Evolutionary conservation across 23 red algal species (phyloP).

Genomic region (Gracilaria domingensis): DNA sequence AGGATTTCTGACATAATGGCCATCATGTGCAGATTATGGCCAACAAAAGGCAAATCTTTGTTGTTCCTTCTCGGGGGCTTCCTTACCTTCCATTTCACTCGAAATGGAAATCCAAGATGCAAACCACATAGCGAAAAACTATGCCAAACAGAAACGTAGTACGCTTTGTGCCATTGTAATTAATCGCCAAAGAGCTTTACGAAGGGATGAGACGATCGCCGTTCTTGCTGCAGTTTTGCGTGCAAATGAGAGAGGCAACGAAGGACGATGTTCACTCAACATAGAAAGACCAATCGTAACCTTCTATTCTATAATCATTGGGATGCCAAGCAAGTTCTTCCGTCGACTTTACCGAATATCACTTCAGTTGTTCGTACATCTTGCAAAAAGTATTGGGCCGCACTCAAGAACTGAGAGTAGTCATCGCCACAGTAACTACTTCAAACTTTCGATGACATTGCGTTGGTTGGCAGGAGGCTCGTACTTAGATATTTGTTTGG

Average conservation of each 20-base stretch:
- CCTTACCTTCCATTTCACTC: background rate
- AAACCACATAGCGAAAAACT: background rate
- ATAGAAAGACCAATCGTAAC: background rate
- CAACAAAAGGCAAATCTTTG: background rate
- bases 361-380: background rate
- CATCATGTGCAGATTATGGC: background rate
- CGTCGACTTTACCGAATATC: background rate
- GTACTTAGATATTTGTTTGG: constrained; percentile 29
- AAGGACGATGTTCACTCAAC: background rate
- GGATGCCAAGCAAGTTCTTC: background rate
- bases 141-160: background rate
- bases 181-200: background rate
- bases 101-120: background rate
- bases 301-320: background rate
- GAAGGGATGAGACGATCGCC: background rate
- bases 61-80: background rate
- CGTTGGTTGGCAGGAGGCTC: constrained; percentile 31
- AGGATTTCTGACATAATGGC: background rate
- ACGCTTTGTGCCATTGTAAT: background rate
- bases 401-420: background rate
- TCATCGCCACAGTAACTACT: background rate
- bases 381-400: background rate
- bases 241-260: background rate
- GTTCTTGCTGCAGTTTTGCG: background rate
- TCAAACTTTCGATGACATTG: constrained; percentile 26